Evolutionary conservation across 257 asterid species (phyloP).

Genomic region (Ophiorrhiza pumila): DNA sequence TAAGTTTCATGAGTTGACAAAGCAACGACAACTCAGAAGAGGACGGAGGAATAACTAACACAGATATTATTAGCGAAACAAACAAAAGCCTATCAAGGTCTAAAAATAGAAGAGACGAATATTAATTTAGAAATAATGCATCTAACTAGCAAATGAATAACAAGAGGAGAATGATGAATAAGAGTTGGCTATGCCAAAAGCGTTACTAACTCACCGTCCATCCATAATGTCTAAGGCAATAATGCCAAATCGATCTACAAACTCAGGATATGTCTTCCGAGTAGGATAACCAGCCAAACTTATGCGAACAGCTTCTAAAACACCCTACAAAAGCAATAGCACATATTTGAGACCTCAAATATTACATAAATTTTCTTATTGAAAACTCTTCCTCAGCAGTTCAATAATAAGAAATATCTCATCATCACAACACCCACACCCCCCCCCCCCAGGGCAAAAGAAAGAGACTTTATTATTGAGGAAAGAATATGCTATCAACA

Average conservation of each 20-base stretch:
- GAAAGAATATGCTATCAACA: neutral
- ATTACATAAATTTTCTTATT: neutral
- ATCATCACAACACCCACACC: neutral
- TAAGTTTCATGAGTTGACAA: neutral
- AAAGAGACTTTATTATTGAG: neutral
- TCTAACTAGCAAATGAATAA: neutral
- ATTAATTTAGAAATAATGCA: neutral
- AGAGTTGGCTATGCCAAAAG: neutral
- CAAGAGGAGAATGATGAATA: neutral
- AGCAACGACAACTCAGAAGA: neutral
- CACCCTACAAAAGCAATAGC: slow-evolving; percentile 69
- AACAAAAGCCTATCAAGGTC: neutral
- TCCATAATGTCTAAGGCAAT: slow-evolving; percentile 71
- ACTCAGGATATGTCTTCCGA: slow-evolving; percentile 89
- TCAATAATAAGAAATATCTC: neutral
- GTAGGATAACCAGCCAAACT: slow-evolving; percentile 99
- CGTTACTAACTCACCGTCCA: slow-evolving; percentile 55
- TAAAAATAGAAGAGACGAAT: neutral
- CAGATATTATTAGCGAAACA: neutral
- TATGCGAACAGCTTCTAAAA: slow-evolving; percentile 96
- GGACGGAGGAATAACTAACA: neutral
- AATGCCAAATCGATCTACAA: slow-evolving; percentile 92
- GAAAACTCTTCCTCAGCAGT: neutral
- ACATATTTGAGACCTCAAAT: neutral
- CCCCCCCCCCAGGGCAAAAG: too few species aligned